Conservation (phyloP, 2,329 filamentous ascomycete genomes). For the Beauveria bassiana region DNA sequence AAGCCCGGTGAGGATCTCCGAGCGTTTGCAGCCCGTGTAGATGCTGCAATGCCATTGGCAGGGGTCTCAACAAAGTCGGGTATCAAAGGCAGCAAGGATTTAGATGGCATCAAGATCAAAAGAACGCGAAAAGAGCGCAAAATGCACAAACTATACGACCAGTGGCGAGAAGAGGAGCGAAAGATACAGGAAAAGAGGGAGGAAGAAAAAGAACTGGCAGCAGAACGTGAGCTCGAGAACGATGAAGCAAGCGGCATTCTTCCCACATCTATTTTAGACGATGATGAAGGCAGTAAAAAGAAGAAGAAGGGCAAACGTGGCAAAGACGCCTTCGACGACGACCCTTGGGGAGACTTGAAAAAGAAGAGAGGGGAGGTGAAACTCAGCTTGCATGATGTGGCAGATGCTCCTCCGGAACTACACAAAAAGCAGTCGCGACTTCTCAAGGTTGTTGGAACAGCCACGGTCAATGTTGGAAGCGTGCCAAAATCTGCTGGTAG, state of each 20-base stretch:
- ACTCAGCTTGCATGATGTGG: slow-evolving; percentile 49
- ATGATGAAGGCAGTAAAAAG: slow-evolving; percentile 24
- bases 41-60: slow-evolving; percentile 71
- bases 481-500: slow-evolving; percentile 32
- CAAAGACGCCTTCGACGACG: slow-evolving; percentile 51
- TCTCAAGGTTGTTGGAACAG: slow-evolving; percentile 25
- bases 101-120: slow-evolving; percentile 56
- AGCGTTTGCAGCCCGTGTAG: slow-evolving; percentile 75
- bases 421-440: slow-evolving; percentile 36
- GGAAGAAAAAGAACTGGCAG: slow-evolving; percentile 57
- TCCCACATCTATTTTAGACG: slow-evolving; percentile 38
- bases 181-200: slow-evolving; percentile 57
- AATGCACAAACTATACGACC: slow-evolving; percentile 72
- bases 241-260: slow-evolving; percentile 42
- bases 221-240: slow-evolving; percentile 55
- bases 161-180: slow-evolving; percentile 62
- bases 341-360: slow-evolving; percentile 72
- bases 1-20: slow-evolving; percentile 74
- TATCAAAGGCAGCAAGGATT: slow-evolving; percentile 52
- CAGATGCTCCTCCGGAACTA: slow-evolving; percentile 67
- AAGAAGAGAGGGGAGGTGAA: slow-evolving; percentile 49
- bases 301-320: slow-evolving; percentile 34
- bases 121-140: slow-evolving; percentile 78
- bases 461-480: slow-evolving; percentile 27
- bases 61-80: slow-evolving; percentile 57